phyloP scores from a whole-genome alignment of 1,139 yeast genomes.

The Candida glucosophila region DNA sequence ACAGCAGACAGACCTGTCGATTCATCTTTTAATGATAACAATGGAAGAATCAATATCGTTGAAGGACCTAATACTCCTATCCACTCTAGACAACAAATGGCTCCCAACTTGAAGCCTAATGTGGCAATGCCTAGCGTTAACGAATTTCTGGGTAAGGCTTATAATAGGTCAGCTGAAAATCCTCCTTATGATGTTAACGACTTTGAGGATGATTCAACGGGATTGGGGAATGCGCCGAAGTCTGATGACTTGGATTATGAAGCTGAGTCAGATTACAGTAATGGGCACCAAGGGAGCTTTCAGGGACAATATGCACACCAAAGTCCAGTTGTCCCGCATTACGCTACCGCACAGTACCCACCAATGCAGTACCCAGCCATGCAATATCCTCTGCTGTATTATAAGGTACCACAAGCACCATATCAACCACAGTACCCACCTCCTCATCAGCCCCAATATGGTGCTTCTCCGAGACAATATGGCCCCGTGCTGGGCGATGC shows the following conservation, averaged over 20 bases:
- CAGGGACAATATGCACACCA: constrained; percentile 44
- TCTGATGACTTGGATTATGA: constrained; percentile 21
- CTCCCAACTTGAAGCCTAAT: constrained; percentile 22
- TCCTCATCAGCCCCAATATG: no score
- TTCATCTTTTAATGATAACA: constrained; percentile 7
- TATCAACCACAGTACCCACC: no score
- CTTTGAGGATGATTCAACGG: constrained; percentile 22
- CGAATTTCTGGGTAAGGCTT: constrained; percentile 16
- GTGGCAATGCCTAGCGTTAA: constrained; percentile 20
- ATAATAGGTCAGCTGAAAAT: constrained; percentile 1
- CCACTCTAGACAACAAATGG: constrained; percentile 21
- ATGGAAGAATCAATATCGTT: constrained; percentile 15
- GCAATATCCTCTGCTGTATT: not conserved
- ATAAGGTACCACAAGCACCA: not conserved
- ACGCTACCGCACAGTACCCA: not conserved
- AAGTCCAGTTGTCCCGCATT: constrained; percentile 1
- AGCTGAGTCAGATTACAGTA: constrained; percentile 60
- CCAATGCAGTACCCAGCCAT: not conserved
- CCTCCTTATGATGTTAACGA: no score
- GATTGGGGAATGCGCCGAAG: constrained; percentile 7
- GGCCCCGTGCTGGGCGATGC: no score
- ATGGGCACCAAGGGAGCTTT: constrained; percentile 72
- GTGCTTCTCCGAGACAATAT: no score
- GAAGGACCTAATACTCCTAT: constrained; percentile 28
- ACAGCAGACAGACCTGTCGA: constrained; percentile 12